Evolutionary conservation across 2,329 filamentous ascomycete genomes (phyloP).

Genomic region (Talaromyces sp.): DNA sequence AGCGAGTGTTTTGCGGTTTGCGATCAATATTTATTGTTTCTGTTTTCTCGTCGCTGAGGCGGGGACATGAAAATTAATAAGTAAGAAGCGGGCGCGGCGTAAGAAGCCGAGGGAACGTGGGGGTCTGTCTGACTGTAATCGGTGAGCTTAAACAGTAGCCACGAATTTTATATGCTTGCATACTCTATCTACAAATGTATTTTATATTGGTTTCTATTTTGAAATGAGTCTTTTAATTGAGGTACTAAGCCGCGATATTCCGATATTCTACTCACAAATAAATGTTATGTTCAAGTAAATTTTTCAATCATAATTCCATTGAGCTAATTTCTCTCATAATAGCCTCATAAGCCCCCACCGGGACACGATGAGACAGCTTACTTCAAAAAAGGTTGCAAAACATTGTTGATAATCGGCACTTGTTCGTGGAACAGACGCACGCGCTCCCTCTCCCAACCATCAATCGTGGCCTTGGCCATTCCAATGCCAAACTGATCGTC

Average conservation of each 20-base stretch:
- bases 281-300: neutral
- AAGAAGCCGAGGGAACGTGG: neutral
- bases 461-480: slow-evolving; percentile 22
- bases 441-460: slow-evolving; percentile 12
- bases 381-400: slow-evolving; percentile 5
- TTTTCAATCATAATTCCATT: neutral
- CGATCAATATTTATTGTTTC: neutral
- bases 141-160: neutral
- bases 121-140: neutral
- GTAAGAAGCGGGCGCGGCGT: slow-evolving; percentile 5
- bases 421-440: slow-evolving; percentile 11
- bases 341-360: neutral
- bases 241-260: neutral
- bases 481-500: slow-evolving; percentile 52
- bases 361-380: neutral
- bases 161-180: neutral
- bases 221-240: neutral
- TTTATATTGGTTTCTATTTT: neutral
- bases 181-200: neutral
- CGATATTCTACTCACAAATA: neutral
- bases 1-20: neutral
- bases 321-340: neutral
- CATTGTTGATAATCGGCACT: slow-evolving; percentile 1
- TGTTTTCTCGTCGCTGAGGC: neutral
- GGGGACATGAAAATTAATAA: slow-evolving; percentile 12